Evolutionary conservation across 306 rosid genomes (phyloP).

Genomic region (Vigna unguiculata): DNA sequence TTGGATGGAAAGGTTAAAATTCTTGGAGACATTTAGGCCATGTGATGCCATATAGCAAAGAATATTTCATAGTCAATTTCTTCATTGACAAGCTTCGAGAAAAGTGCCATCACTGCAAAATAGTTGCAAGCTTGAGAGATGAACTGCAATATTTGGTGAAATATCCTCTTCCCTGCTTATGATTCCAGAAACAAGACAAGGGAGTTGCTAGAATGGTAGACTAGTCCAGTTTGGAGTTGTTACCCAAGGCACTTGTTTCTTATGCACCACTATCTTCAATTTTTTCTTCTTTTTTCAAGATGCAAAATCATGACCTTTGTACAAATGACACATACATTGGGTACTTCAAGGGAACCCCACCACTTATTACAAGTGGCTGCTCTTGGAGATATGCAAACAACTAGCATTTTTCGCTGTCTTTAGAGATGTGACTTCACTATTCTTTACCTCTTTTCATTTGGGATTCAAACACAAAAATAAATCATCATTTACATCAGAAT

Average conservation of each 20-base stretch:
- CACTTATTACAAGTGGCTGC: slow-evolving; percentile 30
- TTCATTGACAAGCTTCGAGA: slow-evolving; percentile 43
- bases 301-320: slow-evolving; percentile 33
- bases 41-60: slow-evolving; percentile 27
- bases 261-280: slow-evolving; percentile 11
- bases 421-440: slow-evolving; percentile 57
- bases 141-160: slow-evolving; percentile 10
- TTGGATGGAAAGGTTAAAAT: slow-evolving; percentile 38
- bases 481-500: slow-evolving; percentile 24
- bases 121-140: slow-evolving; percentile 21
- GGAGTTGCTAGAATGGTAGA: slow-evolving; percentile 7
- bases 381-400: slow-evolving; percentile 38
- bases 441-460: slow-evolving; percentile 19
- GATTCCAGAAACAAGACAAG: slow-evolving; percentile 29
- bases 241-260: background rate
- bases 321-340: background rate
- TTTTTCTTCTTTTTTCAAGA: slow-evolving; percentile 23
- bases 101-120: slow-evolving; percentile 38
- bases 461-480: slow-evolving; percentile 27
- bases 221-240: slow-evolving; percentile 2
- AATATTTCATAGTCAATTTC: slow-evolving; percentile 42
- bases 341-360: slow-evolving; percentile 37
- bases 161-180: slow-evolving; percentile 26
- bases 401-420: slow-evolving; percentile 38
- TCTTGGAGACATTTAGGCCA: slow-evolving; percentile 27